Evolutionary conservation across 805 yeast species (phyloP).

Genomic region (Barnettozyma vustinii): DNA sequence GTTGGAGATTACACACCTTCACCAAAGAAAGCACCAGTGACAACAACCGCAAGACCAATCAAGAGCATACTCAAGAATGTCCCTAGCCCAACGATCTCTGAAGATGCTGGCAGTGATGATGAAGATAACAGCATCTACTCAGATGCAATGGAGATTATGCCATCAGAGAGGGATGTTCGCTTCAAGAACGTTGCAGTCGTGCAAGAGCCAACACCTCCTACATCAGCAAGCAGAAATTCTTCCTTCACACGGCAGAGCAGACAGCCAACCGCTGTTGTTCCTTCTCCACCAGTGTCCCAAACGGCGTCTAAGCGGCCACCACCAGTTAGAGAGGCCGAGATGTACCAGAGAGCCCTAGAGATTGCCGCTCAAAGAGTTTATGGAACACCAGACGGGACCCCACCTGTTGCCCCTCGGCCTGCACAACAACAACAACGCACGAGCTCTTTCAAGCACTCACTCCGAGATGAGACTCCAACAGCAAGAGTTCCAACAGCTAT

Average conservation of each 20-base stretch:
- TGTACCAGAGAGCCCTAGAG: slow-evolving; percentile 17
- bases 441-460: slow-evolving; percentile 1
- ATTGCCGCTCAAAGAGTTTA: slow-evolving; percentile 9
- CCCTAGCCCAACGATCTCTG: not conserved
- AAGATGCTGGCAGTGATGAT: slow-evolving; percentile 19
- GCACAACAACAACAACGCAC: not conserved
- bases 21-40: not conserved
- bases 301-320: not conserved
- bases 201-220: not conserved
- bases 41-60: not conserved
- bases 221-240: not conserved
- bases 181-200: not conserved
- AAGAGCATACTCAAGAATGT: slow-evolving; percentile 4
- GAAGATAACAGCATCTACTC: slow-evolving; percentile 19
- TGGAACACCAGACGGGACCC: slow-evolving; percentile 1
- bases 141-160: slow-evolving; percentile 20
- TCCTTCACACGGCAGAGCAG: not conserved
- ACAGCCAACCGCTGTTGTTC: not conserved
- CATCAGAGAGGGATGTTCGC: slow-evolving; percentile 6
- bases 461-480: not conserved
- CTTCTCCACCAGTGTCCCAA: not conserved
- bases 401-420: not conserved
- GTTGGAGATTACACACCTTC: not conserved
- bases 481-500: slow-evolving; percentile 13
- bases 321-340: slow-evolving; percentile 26